Percentiles rank a stretch among this genome's conserved stretches.
phyloP scores from a whole-genome alignment of 225 moss, liverwort and hornwort genomes.

The Sphagnum tenellum region DNA sequence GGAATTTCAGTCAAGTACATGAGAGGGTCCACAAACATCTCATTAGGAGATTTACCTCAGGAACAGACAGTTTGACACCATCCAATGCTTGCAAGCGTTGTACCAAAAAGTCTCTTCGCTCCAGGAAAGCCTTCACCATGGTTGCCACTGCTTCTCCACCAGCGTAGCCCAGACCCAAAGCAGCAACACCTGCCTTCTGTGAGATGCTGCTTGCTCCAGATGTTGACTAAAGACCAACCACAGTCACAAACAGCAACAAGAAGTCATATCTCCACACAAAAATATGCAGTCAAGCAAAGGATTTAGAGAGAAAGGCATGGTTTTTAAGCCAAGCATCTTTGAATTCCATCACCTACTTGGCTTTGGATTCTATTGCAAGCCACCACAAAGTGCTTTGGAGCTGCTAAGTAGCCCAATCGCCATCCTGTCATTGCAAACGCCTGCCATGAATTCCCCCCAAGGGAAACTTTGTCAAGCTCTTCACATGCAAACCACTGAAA shows the following conservation, averaged over 20 bases:
- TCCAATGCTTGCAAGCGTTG: constrained; percentile 63
- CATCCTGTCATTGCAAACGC: constrained; percentile 99
- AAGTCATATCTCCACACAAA: too few species aligned
- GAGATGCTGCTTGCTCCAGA: constrained; percentile 99
- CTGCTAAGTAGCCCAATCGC: constrained; percentile 93
- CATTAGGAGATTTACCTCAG: constrained; percentile 41
- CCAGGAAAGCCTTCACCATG: constrained; percentile 82
- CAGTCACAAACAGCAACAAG: too few species aligned
- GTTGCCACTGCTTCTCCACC: constrained; percentile 78
- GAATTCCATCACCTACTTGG: constrained; percentile 44
- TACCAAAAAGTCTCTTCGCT: constrained; percentile 85
- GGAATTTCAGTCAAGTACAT: neutral
- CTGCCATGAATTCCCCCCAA: constrained; percentile 19
- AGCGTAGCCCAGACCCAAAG: constrained; percentile 76
- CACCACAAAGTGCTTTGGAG: constrained; percentile 80
- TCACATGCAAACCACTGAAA: too few species aligned
- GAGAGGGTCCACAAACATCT: too few species aligned
- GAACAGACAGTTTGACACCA: constrained; percentile 77
- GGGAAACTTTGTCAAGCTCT: too few species aligned
- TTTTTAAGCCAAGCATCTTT: too few species aligned
- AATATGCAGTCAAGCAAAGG: too few species aligned
- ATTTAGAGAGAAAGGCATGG: too few species aligned
- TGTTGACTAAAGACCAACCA: constrained; percentile 47
- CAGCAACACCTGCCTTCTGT: constrained; percentile 90
- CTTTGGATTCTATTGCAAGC: constrained; percentile 96